These are phyloP conservation scores for Globisporangium iwayamae DNA, from an alignment of 352 stramenopile species.

Conservation along the genomic window DNA sequence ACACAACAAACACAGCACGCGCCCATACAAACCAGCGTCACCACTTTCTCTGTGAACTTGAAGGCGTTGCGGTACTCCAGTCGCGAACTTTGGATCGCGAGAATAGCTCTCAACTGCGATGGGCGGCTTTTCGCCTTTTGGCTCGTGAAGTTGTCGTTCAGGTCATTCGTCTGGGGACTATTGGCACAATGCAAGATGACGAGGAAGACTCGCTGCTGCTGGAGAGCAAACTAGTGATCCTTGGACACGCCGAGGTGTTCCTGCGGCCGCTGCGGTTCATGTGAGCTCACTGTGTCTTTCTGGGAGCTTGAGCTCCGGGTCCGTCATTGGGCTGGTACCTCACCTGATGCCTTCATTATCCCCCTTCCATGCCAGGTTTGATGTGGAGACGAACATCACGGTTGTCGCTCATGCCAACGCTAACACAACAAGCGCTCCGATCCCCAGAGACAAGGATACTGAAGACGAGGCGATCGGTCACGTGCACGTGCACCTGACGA, in stretches of 20 bases:
- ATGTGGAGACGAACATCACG: slow-evolving; percentile 42
- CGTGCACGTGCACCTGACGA: slow-evolving; percentile 43
- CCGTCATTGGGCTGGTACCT: background rate
- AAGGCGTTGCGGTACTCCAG: too few species aligned
- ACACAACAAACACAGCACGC: too few species aligned
- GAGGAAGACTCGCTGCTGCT: slow-evolving; percentile 5
- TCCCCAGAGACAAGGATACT: background rate
- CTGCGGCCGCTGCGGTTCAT: slow-evolving; percentile 54
- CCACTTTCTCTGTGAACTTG: too few species aligned
- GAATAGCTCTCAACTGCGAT: background rate
- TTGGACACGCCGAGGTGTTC: slow-evolving; percentile 41
- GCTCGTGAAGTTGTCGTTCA: too few species aligned
- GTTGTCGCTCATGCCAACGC: slow-evolving; percentile 7
- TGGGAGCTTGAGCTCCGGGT: background rate
- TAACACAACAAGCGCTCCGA: background rate
- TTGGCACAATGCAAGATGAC: slow-evolving; percentile 5
- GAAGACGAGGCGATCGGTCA: slow-evolving; percentile 11
- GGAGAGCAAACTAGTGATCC: slow-evolving; percentile 13
- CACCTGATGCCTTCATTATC: background rate
- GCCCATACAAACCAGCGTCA: too few species aligned
- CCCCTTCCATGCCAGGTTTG: slow-evolving; percentile 25
- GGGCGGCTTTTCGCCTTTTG: background rate
- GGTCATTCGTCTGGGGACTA: too few species aligned
- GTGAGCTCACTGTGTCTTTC: slow-evolving; percentile 17
- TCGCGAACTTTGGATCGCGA: background rate